Base-by-base conservation (phyloP, 352 stramenopile genomes). In the Globisporangium sylvaticum region DNA sequence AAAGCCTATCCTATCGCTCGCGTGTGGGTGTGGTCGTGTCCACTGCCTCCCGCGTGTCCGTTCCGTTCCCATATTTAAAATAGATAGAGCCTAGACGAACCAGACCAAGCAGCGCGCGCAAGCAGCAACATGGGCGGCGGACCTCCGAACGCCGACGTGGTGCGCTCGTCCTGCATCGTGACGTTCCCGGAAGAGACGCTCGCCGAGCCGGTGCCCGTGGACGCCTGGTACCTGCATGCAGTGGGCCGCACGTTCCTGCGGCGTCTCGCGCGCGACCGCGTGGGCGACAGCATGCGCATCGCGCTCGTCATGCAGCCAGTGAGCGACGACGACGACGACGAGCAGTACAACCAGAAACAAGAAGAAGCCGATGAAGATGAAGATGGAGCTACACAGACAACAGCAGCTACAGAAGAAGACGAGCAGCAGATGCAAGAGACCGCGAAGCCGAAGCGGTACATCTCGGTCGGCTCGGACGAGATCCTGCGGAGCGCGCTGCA, bases 171-270 rank as follows among this genome's bases (percentile, higher is more conserved):
- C 57, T 94, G 87, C 71, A 78, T 94, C 55, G 73, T 94, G 67
- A 94, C 87, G 69, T 94, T 94, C 67, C 87, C 87, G 0, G 84
- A 90, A 66, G 80, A 84, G 56, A 74, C 80, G 12, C 65, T 72
- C 44, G 81, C 87, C 1, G 87, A 94, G 65, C 87, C 87, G 18
- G 81, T 94, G 56, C 84, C 87, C n/a, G 81, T 92, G 48, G 87
- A 94, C 69, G 87, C 83, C 32, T 92, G 87, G 84, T 94, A 92
- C 65, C 71, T 94, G 6, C 79, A 88, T 57, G 87, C 84, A 1
- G 83, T 88, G 39, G 87, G 87, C 3, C 69, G 84, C 46, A 87
- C 79, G 53, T 94, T 92, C 67, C 64, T 94, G 58, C 80, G 83
- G 54, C 84, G 81, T 7, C 60, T 94, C 31, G 80, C 83, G 55